These are phyloP conservation scores for Trichophyton simii DNA, from an alignment of 2,329 filamentous ascomycete genomes.

Conservation along the genomic window DNA sequence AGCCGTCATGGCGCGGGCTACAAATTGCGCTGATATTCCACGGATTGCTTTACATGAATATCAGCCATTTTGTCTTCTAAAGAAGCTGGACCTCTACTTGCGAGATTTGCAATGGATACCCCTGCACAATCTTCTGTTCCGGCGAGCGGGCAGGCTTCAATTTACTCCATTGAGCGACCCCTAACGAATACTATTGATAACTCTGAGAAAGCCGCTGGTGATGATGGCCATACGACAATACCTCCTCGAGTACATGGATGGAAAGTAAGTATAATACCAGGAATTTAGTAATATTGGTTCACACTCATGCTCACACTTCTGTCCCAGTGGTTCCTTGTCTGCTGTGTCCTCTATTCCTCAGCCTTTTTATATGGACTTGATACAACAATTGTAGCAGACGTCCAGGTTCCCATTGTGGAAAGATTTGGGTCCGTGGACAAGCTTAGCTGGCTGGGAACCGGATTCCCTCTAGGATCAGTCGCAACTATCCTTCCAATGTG, in stretches of 20 bases:
- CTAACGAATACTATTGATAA: neutral
- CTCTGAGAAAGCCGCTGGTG: neutral
- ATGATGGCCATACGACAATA: neutral
- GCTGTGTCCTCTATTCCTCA: neutral
- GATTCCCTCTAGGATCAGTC: conserved; percentile 33
- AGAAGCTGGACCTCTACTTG: neutral
- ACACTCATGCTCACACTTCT: neutral
- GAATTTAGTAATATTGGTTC: neutral
- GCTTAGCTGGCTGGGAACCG: conserved; percentile 33
- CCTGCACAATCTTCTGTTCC: neutral
- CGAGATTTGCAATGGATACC: neutral
- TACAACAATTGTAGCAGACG: conserved; percentile 3
- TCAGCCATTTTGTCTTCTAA: neutral
- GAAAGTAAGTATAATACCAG: neutral
- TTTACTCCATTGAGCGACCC: neutral
- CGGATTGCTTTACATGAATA: neutral
- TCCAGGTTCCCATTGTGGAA: conserved; percentile 31
- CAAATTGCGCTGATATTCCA: neutral
- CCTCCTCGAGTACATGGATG: neutral
- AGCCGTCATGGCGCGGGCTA: neutral
- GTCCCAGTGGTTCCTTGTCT: neutral
- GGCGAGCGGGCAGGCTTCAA: neutral
- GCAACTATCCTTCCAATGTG: conserved; percentile 22
- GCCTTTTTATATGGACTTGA: neutral
- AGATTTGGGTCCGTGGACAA: conserved; percentile 27